Percentiles rank a stretch among this genome's conserved stretches.
Conservation (phyloP, 306 rosid genomes). For the Quercus cerris region DNA sequence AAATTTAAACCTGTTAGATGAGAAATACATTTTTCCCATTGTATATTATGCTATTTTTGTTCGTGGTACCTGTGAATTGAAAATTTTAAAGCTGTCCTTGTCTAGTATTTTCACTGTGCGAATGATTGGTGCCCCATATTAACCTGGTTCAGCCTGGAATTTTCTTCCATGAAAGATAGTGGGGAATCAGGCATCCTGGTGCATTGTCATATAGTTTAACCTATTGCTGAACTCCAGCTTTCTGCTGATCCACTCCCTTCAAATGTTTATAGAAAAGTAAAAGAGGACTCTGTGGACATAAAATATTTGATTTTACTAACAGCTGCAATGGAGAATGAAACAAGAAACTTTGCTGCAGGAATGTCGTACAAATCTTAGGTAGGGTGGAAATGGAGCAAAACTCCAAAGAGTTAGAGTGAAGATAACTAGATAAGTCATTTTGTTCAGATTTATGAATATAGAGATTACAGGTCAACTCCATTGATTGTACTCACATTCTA, state of each 20-base stretch:
- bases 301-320: background rate
- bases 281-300: background rate
- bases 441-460: background rate
- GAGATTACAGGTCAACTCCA: background rate
- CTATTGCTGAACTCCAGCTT: background rate
- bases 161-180: background rate
- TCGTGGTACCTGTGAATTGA: background rate
- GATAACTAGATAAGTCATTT: background rate
- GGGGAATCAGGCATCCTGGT: background rate
- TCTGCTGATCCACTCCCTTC: background rate
- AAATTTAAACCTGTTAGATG: background rate
- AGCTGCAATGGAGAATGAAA: background rate
- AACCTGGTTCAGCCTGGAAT: background rate
- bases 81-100: background rate
- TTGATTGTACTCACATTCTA: background rate
- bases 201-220: slow-evolving; percentile 12
- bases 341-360: background rate
- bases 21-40: background rate
- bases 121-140: background rate
- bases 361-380: background rate
- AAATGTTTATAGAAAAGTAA: background rate
- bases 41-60: background rate
- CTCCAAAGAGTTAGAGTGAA: background rate
- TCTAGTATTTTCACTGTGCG: background rate
- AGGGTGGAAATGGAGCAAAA: too few relatives aligned